These are phyloP conservation scores for Tricholoma hemisulphureum DNA, from an alignment of 768 basidiomycete species.

Conservation along the genomic window DNA sequence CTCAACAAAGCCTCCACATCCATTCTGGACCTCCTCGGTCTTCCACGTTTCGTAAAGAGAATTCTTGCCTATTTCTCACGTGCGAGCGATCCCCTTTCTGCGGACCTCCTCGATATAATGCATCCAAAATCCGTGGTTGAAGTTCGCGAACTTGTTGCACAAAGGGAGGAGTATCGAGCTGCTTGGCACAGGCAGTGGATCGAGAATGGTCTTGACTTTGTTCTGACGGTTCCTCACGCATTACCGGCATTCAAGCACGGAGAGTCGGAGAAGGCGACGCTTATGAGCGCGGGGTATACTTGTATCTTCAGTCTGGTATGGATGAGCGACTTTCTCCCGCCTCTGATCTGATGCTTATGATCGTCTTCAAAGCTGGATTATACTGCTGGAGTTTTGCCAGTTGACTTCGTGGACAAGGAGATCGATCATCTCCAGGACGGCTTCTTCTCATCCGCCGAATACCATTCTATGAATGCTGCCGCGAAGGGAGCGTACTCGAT, in stretches of 20 bases:
- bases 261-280: constrained; percentile 48
- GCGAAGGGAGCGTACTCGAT: constrained; percentile 42
- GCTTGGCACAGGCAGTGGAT: constrained; percentile 48
- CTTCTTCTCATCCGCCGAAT: constrained; percentile 34
- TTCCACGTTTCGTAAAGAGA: constrained; percentile 43
- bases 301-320: constrained; percentile 65
- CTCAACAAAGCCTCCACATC: constrained; percentile 30
- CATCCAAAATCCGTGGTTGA: constrained; percentile 50
- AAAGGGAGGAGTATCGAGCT: constrained; percentile 43
- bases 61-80: constrained; percentile 41
- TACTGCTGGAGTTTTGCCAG: constrained; percentile 58
- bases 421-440: constrained; percentile 33
- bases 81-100: constrained; percentile 36
- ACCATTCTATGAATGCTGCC: constrained; percentile 31
- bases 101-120: constrained; percentile 38
- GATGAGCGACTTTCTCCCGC: background rate
- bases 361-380: constrained; percentile 45
- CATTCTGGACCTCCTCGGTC: constrained; percentile 33
- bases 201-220: constrained; percentile 56
- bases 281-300: constrained; percentile 61
- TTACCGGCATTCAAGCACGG: constrained; percentile 58
- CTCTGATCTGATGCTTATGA: constrained; percentile 1
- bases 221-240: constrained; percentile 61
- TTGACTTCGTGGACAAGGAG: constrained; percentile 47
- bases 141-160: constrained; percentile 47